Conservation (phyloP, 495 filamentous ascomycete genomes). For the Collariella sp. region DNA sequence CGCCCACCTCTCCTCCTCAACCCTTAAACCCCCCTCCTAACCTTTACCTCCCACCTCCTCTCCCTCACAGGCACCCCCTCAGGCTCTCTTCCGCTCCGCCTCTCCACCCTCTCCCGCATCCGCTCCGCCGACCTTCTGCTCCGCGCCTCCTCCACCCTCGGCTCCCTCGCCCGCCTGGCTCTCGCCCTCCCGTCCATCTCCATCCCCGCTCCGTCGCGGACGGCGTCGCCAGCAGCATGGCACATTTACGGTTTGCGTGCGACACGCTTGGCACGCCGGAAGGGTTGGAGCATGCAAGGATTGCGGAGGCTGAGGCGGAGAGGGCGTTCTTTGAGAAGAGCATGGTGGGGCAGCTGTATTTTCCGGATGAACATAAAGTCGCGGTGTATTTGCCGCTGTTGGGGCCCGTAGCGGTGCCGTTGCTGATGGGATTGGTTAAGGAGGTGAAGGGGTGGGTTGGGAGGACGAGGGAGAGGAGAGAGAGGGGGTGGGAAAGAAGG, state of each 20-base stretch:
- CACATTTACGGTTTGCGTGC: conserved; percentile 68
- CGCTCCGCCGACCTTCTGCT: conserved; percentile 79
- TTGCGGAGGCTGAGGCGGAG: conserved; percentile 84
- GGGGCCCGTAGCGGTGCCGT: conserved; percentile 84
- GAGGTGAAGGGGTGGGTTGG: conserved; percentile 56
- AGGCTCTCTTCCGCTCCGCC: conserved; percentile 69
- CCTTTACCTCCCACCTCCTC: conserved; percentile 86
- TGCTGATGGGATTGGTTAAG: conserved; percentile 74
- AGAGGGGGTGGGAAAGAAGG: conserved; percentile 26
- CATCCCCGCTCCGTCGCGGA: conserved; percentile 79
- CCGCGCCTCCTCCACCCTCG: conserved; percentile 86
- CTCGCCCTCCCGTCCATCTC: conserved; percentile 80
- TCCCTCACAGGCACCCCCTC: conserved; percentile 82
- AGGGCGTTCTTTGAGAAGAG: conserved; percentile 96
- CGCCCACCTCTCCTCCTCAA: conserved; percentile 34
- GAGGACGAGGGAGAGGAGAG: conserved; percentile 30
- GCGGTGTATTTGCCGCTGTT: conserved; percentile 90
- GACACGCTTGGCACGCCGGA: conserved; percentile 53
- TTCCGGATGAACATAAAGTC: conserved; percentile 99
- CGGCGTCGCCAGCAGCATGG: conserved; percentile 71
- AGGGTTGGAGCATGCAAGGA: conserved; percentile 63
- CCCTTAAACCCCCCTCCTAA: conserved; percentile 70
- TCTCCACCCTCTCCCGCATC: conserved; percentile 75
- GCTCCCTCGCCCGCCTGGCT: conserved; percentile 81
- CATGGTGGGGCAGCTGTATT: conserved; percentile 95